Base-by-base conservation (phyloP, 1,284 basidiomycete species). In the Polyporus tsugae region DNA sequence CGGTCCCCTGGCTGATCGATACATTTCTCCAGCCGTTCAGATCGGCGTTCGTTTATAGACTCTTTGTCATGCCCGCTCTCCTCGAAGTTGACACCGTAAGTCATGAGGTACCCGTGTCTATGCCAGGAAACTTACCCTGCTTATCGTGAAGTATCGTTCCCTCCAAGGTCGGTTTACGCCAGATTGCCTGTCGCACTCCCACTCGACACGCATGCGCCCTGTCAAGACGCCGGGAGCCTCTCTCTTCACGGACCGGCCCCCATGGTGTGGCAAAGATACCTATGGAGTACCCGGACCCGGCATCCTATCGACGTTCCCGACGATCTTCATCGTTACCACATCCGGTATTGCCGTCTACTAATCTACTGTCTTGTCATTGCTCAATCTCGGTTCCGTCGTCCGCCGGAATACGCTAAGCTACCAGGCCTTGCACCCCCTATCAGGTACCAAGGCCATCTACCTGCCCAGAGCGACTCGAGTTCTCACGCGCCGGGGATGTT, bases 321-420 rank as follows among this genome's bases (percentile, higher is more conserved):
- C 42, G 60, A 62, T 46, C 29, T 36, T 13, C 58, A 33, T 62
- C 44, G 49, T 46, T 6, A 7, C 33, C 13, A 7, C 36, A 46
- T 49, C 60, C 60, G 42, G 39, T 49, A 38, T 25, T 61, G 6
- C 29, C 60, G 44, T 42, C 41, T 42, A 67, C 62, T 74, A 74
- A 61, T 72, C 73, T 13, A 15, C 58, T 60, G 58, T 38, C 55
- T 9, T 58, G 35, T 19, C 17, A 38, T n/a, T 9, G 52, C 29
- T 57, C 29, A 57, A 29, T n/a, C 22, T 41, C 13, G 15, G 38
- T 60, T 60, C 58, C n/a, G 38, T 29, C 55, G 4, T 58, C 55
- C n/a, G 55, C 19, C 36, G 35, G 17, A 58, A 10, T 38, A 19
- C 19, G 29, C 55, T 29, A 38, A 58, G 10, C 13, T 58, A n/a